Conservation (phyloP, 1,139 yeast genomes). For the Yamadazyma buinensis region DNA sequence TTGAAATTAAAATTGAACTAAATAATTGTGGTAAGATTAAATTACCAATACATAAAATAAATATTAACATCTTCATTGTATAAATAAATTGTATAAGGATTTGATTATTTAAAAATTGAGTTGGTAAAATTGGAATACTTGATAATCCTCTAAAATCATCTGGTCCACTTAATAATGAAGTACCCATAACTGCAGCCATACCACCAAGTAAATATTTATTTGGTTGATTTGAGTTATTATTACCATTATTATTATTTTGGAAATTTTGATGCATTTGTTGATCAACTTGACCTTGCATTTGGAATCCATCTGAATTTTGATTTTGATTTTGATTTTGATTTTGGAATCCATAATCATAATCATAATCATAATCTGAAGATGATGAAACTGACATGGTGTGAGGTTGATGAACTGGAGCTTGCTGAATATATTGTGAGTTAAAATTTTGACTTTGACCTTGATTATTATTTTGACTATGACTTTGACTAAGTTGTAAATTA, state of each 20-base stretch:
- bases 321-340: too few relatives aligned
- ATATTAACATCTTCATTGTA: slow-evolving; percentile 22
- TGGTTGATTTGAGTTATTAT: slow-evolving; percentile 10
- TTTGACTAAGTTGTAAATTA: neutral
- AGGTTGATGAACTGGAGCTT: slow-evolving; percentile 1
- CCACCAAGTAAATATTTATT: slow-evolving; percentile 50
- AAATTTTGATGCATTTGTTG: slow-evolving; percentile 7
- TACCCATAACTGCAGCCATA: slow-evolving; percentile 52
- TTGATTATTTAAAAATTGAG: slow-evolving; percentile 17
- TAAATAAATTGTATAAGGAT: slow-evolving; percentile 22
- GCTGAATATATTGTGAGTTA: neutral
- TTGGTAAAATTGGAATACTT: slow-evolving; percentile 31
- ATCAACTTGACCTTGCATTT: slow-evolving; percentile 1
- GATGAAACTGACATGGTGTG: slow-evolving; percentile 4
- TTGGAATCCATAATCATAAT: neutral
- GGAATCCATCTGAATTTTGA: too few relatives aligned
- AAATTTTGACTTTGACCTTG: neutral
- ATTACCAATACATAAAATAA: slow-evolving; percentile 24
- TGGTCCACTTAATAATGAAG: slow-evolving; percentile 34
- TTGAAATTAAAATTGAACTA: neutral
- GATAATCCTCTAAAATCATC: slow-evolving; percentile 40
- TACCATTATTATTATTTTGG: neutral
- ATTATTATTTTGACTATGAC: slow-evolving; percentile 1
- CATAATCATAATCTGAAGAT: slow-evolving; percentile 2
- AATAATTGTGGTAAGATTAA: slow-evolving; percentile 23